phyloP scores from a whole-genome alignment of 257 asterid species.

The Nyctanthes arbortristis region DNA sequence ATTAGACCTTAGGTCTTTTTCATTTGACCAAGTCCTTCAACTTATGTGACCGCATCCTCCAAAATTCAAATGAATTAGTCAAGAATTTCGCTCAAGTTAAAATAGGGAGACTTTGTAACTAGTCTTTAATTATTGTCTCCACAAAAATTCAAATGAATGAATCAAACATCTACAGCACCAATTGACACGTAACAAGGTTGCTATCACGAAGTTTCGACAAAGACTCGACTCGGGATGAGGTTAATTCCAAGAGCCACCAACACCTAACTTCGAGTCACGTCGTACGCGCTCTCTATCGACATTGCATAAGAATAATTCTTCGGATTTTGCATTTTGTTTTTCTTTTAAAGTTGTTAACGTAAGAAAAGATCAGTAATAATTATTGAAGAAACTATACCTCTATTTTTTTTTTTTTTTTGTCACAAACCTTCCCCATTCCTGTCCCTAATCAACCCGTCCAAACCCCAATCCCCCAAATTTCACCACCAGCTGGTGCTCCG shows the following conservation, averaged over 20 bases:
- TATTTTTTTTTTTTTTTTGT: too few species aligned
- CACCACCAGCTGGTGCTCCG: too few species aligned
- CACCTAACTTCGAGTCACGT: background rate
- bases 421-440: too few species aligned
- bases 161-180: constrained; percentile 13
- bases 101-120: background rate
- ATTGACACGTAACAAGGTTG: background rate
- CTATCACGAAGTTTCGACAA: background rate
- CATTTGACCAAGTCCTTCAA: constrained; percentile 23
- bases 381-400: too few species aligned
- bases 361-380: too few species aligned
- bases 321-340: too few species aligned
- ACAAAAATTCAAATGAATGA: background rate
- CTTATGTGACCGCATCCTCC: background rate
- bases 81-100: constrained; percentile 34
- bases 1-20: constrained; percentile 23
- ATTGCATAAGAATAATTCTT: too few species aligned
- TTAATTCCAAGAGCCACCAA: constrained; percentile 19
- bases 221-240: constrained; percentile 11
- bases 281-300: too few species aligned
- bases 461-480: too few species aligned
- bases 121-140: background rate
- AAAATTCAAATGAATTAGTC: constrained; percentile 19
- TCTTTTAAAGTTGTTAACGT: too few species aligned
- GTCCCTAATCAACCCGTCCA: too few species aligned